phyloP scores from a whole-genome alignment of 441 rosid genomes.

The Breynia disticha region DNA sequence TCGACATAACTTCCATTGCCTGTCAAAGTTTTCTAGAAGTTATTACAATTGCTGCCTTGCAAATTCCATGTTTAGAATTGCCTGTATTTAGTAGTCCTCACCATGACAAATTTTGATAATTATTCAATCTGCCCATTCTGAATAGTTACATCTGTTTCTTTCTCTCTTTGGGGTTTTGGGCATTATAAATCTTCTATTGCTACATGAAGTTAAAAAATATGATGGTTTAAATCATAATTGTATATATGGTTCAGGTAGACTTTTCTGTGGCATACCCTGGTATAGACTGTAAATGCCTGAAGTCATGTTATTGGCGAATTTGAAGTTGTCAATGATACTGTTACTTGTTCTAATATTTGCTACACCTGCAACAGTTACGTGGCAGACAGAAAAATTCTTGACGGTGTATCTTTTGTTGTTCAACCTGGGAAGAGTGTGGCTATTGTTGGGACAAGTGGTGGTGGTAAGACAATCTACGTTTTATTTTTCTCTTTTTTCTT shows the following conservation, averaged over 20 bases:
- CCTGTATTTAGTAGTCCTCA: not conserved
- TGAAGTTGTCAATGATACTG: too few relatives aligned
- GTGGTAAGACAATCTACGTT: constrained; percentile 44
- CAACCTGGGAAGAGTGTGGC: constrained; percentile 96
- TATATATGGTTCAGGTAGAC: not conserved
- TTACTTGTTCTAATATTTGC: too few relatives aligned
- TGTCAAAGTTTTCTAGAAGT: not conserved
- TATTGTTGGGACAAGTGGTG: constrained; percentile 91
- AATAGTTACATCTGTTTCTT: not conserved
- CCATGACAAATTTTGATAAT: too few relatives aligned
- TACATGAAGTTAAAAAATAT: not conserved
- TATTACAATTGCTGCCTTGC: not conserved
- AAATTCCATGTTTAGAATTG: not conserved
- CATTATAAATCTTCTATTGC: too few relatives aligned
- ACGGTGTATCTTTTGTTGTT: constrained; percentile 76
- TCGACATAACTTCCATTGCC: too few relatives aligned
- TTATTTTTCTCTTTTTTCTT: not conserved
- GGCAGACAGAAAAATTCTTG: constrained; percentile 70
- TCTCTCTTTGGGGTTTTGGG: not conserved
- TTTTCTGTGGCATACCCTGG: not conserved
- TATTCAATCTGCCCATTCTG: too few relatives aligned
- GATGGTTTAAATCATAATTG: not conserved
- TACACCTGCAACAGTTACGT: constrained; percentile 40
- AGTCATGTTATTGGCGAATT: too few relatives aligned
- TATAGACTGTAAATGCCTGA: too few relatives aligned